Conservation (phyloP, 2,329 filamentous ascomycete genomes). For the Beauveria caledonica region DNA sequence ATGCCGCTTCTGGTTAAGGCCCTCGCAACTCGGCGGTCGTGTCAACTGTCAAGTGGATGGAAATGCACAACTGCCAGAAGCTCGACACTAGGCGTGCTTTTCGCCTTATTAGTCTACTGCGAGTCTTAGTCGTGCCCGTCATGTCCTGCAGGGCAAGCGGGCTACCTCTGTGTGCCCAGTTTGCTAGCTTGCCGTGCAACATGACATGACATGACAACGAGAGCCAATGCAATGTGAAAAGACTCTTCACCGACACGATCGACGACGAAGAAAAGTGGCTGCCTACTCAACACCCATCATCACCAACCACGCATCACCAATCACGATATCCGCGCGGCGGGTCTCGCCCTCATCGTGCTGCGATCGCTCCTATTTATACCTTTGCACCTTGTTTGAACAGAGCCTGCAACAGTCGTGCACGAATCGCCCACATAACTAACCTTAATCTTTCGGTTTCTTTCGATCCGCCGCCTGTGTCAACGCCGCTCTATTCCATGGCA, state of each 20-base stretch:
- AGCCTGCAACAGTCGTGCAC: background rate
- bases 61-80: background rate
- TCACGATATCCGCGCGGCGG: background rate
- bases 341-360: background rate
- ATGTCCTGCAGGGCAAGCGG: background rate
- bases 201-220: background rate
- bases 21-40: background rate
- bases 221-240: too few species aligned
- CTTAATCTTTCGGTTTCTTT: background rate
- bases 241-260: background rate
- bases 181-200: background rate
- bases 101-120: background rate
- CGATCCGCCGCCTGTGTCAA: background rate
- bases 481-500: background rate
- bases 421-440: background rate
- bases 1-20: conserved; percentile 5
- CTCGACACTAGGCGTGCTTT: background rate
- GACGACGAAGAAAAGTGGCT: background rate
- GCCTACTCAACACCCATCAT: background rate
- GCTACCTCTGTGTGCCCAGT: background rate
- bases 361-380: background rate
- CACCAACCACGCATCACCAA: background rate
- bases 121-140: background rate
- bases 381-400: background rate
- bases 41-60: background rate